Percentiles rank a stretch among this genome's conserved stretches.
These are phyloP conservation scores for Cystobasidium sp. DNA, from an alignment of 1,284 basidiomycete genomes.

Conservation along the genomic window DNA sequence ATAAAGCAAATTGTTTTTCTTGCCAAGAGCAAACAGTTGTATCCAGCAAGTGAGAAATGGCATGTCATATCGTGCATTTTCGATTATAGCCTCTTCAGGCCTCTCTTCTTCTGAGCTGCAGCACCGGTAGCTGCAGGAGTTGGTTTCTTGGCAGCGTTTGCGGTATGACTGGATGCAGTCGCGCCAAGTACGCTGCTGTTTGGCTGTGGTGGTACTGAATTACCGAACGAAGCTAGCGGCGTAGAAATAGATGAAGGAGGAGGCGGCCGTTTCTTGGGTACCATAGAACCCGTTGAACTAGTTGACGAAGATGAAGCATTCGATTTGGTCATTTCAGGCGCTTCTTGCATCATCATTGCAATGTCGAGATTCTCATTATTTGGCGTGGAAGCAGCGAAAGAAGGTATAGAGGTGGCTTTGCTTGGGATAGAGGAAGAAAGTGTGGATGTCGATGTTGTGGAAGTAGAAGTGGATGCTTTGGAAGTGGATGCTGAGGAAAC, in stretches of 20 bases:
- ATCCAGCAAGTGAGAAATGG: background rate
- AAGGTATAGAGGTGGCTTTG: background rate
- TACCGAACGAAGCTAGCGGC: constrained; percentile 12
- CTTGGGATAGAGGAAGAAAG: constrained; percentile 1
- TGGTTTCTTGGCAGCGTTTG: constrained; percentile 17
- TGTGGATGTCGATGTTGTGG: background rate
- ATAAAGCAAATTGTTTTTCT: too few species aligned
- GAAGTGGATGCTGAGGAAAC: constrained; percentile 13
- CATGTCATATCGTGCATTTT: background rate
- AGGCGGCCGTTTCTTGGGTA: constrained; percentile 37
- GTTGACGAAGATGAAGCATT: background rate
- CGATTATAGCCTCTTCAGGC: constrained; percentile 33
- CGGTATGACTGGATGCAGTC: background rate
- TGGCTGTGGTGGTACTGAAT: constrained; percentile 5
- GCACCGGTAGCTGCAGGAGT: background rate
- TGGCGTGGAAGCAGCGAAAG: background rate
- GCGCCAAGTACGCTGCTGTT: constrained; percentile 16
- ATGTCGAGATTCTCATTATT: constrained; percentile 30
- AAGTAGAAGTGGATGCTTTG: constrained; percentile 15
- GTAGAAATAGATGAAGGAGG: constrained; percentile 5
- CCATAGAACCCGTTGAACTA: background rate
- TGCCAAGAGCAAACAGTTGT: too few species aligned
- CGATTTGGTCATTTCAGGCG: constrained; percentile 15
- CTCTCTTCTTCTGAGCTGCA: constrained; percentile 41
- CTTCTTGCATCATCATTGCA: constrained; percentile 13